These are phyloP conservation scores for Scleroderma bovista DNA, from an alignment of 768 basidiomycete species.

Conservation along the genomic window DNA sequence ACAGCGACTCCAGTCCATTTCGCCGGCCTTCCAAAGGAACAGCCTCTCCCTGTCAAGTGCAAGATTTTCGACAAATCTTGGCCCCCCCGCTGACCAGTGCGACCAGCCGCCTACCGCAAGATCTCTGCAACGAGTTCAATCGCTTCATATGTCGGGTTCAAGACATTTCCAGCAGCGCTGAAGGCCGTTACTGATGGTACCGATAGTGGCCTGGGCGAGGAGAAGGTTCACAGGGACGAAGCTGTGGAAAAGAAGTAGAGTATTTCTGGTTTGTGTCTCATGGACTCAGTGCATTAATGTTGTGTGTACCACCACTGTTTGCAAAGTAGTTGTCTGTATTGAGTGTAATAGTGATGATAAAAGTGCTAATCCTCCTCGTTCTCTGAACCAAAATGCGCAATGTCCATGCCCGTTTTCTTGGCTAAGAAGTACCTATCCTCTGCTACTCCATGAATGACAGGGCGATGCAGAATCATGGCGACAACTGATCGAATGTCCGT, in stretches of 20 bases:
- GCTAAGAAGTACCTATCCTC: no score
- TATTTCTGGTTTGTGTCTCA: neutral
- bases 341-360: no score
- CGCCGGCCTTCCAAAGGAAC: neutral
- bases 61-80: neutral
- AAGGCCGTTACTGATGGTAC: neutral
- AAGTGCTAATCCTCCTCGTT: no score
- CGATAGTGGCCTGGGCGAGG: neutral
- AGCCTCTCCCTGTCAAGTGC: neutral
- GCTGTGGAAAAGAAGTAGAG: neutral
- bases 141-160: neutral
- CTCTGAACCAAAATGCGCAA: no score
- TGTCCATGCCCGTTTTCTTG: no score
- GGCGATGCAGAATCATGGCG: conserved; percentile 8
- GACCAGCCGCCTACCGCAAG: neutral
- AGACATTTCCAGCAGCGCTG: neutral
- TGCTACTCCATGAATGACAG: no score
- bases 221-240: neutral
- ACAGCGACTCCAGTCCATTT: neutral
- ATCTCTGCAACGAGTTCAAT: neutral
- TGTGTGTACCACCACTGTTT: no score
- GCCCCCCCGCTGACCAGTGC: neutral
- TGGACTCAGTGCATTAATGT: no score
- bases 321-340: no score
- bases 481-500: neutral